These are phyloP conservation scores for Ramaria rubella DNA, from an alignment of 768 basidiomycete species.

Conservation along the genomic window DNA sequence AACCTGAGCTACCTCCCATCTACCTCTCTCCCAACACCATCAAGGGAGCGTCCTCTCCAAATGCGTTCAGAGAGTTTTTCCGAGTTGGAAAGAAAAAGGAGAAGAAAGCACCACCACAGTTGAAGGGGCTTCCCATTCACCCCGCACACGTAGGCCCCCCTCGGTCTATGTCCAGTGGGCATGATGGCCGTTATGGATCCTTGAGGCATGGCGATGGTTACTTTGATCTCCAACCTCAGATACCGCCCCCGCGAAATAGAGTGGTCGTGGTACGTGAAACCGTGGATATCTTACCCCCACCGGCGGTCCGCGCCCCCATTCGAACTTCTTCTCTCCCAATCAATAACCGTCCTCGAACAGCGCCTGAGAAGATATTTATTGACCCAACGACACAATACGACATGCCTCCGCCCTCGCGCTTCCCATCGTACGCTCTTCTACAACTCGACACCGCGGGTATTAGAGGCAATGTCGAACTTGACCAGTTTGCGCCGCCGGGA, in stretches of 20 bases:
- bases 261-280: slow-evolving; percentile 83
- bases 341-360: slow-evolving; percentile 40
- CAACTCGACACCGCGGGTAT: slow-evolving; percentile 14
- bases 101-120: slow-evolving; percentile 38
- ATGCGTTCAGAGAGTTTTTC: slow-evolving; percentile 12
- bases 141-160: slow-evolving; percentile 47
- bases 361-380: slow-evolving; percentile 35
- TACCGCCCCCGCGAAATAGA: slow-evolving; percentile 22
- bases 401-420: slow-evolving; percentile 54
- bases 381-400: slow-evolving; percentile 85
- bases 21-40: slow-evolving; percentile 7
- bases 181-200: slow-evolving; percentile 1
- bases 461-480: slow-evolving; percentile 7
- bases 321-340: slow-evolving; percentile 56
- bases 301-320: slow-evolving; percentile 67
- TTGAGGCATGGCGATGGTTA: not conserved
- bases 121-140: slow-evolving; percentile 65
- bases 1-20: slow-evolving; percentile 37
- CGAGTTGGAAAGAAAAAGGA: slow-evolving; percentile 11
- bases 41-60: slow-evolving; percentile 3
- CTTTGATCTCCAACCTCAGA: not conserved
- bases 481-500: slow-evolving; percentile 9
- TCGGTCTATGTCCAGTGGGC: slow-evolving; percentile 22
- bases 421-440: slow-evolving; percentile 4
- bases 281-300: slow-evolving; percentile 61